Evolutionary conservation across 352 stramenopile species (phyloP).

Genomic region (Poterioochromonas sp.): DNA sequence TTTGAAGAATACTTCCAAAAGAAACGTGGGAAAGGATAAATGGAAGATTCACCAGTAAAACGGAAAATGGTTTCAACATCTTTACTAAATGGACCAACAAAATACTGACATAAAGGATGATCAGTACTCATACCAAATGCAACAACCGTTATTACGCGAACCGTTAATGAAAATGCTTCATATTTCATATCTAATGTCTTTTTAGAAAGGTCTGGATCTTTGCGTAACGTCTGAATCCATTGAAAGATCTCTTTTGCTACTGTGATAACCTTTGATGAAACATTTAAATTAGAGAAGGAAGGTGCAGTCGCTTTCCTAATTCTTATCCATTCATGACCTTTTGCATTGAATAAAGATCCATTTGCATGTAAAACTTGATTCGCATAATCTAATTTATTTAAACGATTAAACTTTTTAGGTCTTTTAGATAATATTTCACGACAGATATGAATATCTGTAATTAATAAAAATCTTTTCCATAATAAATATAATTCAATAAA

Average conservation of each 20-base stretch:
- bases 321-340: neutral
- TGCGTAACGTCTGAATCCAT: neutral
- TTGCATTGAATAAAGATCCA: neutral
- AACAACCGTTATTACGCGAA: neutral
- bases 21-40: neutral
- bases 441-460: neutral
- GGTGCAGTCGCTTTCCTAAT: neutral
- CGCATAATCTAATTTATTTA: neutral
- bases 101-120: neutral
- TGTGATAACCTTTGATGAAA: neutral
- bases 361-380: neutral
- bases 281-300: neutral
- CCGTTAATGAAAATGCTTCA: neutral
- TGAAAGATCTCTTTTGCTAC: neutral
- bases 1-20: neutral
- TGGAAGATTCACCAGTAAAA: neutral
- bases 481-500: neutral
- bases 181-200: neutral
- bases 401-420: neutral
- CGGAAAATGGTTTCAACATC: neutral
- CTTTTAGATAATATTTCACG: neutral
- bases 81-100: neutral
- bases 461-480: neutral
- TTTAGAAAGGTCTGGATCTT: neutral
- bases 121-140: conserved; percentile 6